These are phyloP conservation scores for Chlorophyllum brunneum DNA, from an alignment of 768 basidiomycete genomes.

Conservation along the genomic window DNA sequence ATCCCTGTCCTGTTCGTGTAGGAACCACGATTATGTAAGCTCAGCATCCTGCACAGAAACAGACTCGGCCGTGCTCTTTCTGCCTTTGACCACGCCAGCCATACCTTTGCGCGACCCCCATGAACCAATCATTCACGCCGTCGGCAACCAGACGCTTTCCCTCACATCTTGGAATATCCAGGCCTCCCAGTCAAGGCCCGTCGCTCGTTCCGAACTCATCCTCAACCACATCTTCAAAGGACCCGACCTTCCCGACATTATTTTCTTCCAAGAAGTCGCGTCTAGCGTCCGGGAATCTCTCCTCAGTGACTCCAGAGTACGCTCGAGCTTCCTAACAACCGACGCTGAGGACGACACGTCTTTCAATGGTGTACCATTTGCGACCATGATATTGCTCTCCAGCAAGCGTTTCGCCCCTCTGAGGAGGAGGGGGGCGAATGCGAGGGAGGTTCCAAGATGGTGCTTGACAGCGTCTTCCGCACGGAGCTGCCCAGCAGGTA, in stretches of 20 bases:
- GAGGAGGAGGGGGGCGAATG: constrained; percentile 17
- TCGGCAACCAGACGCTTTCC: neutral
- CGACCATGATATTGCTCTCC: constrained; percentile 36
- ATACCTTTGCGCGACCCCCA: neutral
- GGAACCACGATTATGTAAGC: too few species aligned
- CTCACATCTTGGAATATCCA: constrained; percentile 27
- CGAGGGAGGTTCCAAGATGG: constrained; percentile 23
- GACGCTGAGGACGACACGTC: constrained; percentile 34
- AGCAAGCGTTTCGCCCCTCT: constrained; percentile 26
- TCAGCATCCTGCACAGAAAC: too few species aligned
- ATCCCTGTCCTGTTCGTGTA: too few species aligned
- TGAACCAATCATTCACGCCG: neutral
- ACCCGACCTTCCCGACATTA: constrained; percentile 29
- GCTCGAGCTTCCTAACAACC: constrained; percentile 27
- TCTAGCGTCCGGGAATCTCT: constrained; percentile 26
- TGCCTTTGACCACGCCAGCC: neutral
- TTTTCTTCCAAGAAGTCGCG: constrained; percentile 37
- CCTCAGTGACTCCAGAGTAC: constrained; percentile 30
- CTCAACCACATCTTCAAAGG: constrained; percentile 28
- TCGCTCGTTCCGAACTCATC: constrained; percentile 31
- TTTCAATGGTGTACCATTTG: constrained; percentile 29
- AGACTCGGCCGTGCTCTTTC: constrained; percentile 8
- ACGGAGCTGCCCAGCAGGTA: constrained; percentile 32
- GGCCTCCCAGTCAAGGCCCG: constrained; percentile 26
- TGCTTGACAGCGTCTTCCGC: constrained; percentile 26